Evolutionary conservation across 2,329 filamentous ascomycete species (phyloP), one percentile per base, ranked within the genome.

Genomic region (Nemania abortiva): DNA sequence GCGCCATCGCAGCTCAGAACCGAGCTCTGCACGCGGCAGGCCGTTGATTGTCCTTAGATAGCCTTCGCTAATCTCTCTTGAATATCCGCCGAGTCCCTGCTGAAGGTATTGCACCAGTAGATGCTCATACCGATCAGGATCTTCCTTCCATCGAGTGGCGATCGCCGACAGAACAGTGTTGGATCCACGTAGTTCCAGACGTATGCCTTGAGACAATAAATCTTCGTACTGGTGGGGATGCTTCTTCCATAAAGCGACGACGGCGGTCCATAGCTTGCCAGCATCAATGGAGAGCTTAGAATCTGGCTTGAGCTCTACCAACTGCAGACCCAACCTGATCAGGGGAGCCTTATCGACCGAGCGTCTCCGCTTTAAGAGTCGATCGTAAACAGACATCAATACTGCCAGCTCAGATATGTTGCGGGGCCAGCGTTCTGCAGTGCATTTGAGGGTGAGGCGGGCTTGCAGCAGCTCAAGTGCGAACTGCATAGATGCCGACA

Each of bases 401-500:
- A 70, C 65, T 31, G 45, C 31, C 11, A 70, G 20, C 45, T 70
- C 61, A n/a, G 47, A 34, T 47, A 47, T 27, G 27, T 39, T 20
- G 29, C 24, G n/a, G 37, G 68, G 65, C 68, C 65, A 70, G 37
- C 65, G 68, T 39, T 65, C 10, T 11, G 56, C 61, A 18, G 57
- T 59, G 53, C 11, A 37, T 63, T 49, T 45, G 13, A 27, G n/a
- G 27, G 45, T 65, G 22, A 63, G 7, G 27, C 65, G 53, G 24
- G 68, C 68, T 47, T 68, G 27, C 1, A 70, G 57, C 37, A 70
- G 37, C 57, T 70, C 68, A 22, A 68, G 57, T 2, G 56, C 52
- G n/a, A 63, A 70, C 42, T 70, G 42, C 68, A 70, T 70, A 39
- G 68, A 68, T 53, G 53, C 52, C 6, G 68, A 70, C 56, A 68